A percentile compares a stretch with the other conserved stretches of the same genome.
Conservation (phyloP, 192 early-diverging fungal species). For the Borealophlyctis nickersoniae region DNA sequence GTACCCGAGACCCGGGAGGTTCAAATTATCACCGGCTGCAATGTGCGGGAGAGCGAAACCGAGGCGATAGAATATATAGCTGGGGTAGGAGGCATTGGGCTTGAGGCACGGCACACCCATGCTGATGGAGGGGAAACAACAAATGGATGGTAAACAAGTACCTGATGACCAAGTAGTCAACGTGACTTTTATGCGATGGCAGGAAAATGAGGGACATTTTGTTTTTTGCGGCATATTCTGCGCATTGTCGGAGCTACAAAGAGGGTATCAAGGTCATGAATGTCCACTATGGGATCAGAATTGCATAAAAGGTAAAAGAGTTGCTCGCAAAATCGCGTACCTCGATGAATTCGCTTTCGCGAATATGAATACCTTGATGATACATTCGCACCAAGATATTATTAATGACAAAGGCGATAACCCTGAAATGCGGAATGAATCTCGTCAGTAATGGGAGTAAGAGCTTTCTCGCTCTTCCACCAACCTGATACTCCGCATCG, state of each 20-base stretch:
- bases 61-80: slow-evolving; percentile 70
- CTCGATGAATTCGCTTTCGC: slow-evolving; percentile 72
- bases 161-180: slow-evolving; percentile 80
- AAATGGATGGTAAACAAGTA: slow-evolving; percentile 26
- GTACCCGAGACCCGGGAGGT: slow-evolving; percentile 70
- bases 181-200: slow-evolving; percentile 83
- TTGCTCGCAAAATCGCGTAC: slow-evolving; percentile 26
- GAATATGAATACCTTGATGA: slow-evolving; percentile 82
- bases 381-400: slow-evolving; percentile 76
- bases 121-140: not conserved
- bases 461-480: slow-evolving; percentile 1
- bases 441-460: not conserved
- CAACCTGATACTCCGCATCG: slow-evolving; percentile 60
- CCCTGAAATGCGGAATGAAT: no score
- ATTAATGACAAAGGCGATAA: slow-evolving; percentile 69
- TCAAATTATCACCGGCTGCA: slow-evolving; percentile 80
- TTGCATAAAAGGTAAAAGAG: not conserved
- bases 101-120: no score
- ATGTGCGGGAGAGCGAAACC: slow-evolving; percentile 79
- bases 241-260: slow-evolving; percentile 31
- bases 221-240: slow-evolving; percentile 44
- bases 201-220: slow-evolving; percentile 73
- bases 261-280: not conserved
- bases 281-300: not conserved
- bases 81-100: not conserved